Evolutionary conservation across 345 rosid species (phyloP), one percentile per base, ranked within the genome.

Genomic region (Nasturtium officinale): DNA sequence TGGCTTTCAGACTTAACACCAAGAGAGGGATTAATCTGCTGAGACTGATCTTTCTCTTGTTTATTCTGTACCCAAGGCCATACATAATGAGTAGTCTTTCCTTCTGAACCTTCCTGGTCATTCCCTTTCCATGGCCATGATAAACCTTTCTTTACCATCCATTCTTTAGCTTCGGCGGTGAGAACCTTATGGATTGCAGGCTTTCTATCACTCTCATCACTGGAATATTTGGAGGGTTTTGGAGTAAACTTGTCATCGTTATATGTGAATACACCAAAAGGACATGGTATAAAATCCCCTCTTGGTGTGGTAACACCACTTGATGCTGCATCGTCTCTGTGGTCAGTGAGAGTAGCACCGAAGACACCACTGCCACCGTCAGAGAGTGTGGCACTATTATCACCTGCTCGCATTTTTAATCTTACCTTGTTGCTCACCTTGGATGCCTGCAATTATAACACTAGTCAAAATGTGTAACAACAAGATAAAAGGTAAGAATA

Each of bases 231-330:
- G 23, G 73, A 73, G 63, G 72, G 46, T 61, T 85, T 82, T 25
- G 38, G 61, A 0, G 85, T 62, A 35, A 81, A 73, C 78, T 71
- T 89, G 40, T 84, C 88, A 0, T 86, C 90, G n/a, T 38, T 12
- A 47, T 71, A 82, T 57, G 83, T 77, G 80, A 77, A 82, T 51
- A 78, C 80, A 79, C 88, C 86, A 66, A 88, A 88, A 37, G 88
- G 80, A 69, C 82, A 81, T 3, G 65, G 78, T 38, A 79, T 62
- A 51, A 74, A 38, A 69, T 85, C 88, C 63, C 87, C 96, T 65
- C 87, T 81, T 25, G 96, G 89, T 38, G 95, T 82, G 74, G 89
- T 86, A 32, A 88, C 88, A 58, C 90, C 87, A 74, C 91, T 92
- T 5, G 96, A 88, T 47, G 70, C 80, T 16, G 79, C 90, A 77